Conservation (phyloP, 352 stramenopile species). For the Phytopythium oedochilum region DNA sequence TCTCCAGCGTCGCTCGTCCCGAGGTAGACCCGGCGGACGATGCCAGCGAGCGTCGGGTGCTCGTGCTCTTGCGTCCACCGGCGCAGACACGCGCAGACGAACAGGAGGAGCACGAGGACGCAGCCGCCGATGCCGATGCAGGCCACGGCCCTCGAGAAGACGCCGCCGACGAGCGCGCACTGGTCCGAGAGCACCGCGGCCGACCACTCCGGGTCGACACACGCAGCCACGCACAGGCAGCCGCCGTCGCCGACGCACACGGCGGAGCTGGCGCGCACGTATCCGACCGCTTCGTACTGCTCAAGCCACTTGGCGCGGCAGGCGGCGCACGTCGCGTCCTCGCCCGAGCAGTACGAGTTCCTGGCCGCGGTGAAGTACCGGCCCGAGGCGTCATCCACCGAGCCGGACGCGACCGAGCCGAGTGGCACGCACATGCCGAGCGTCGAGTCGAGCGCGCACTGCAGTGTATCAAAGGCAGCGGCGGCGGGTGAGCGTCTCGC, state of each 20-base stretch:
- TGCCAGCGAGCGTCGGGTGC: neutral
- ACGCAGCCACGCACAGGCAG: conserved; percentile 9
- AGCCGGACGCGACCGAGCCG: neutral
- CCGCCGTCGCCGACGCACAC: conserved; percentile 8
- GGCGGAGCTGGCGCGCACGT: conserved; percentile 6
- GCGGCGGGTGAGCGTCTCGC: too few relatives aligned
- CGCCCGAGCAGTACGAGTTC: conserved; percentile 14
- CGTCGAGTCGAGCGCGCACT: conserved; percentile 16
- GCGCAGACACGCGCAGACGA: neutral
- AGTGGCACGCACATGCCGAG: conserved; percentile 11
- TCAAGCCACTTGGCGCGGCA: conserved; percentile 15
- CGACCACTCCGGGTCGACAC: conserved; percentile 3
- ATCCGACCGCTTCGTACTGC: neutral
- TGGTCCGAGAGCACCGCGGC: neutral
- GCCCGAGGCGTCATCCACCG: neutral
- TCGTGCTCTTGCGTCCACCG: neutral
- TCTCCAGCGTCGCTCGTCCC: neutral
- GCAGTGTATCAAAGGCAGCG: neutral
- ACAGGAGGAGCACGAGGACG: neutral
- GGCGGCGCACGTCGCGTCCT: conserved; percentile 8
- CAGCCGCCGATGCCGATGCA: neutral
- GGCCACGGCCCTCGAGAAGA: conserved; percentile 1
- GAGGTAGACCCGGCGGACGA: neutral
- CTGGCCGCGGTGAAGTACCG: conserved; percentile 2
- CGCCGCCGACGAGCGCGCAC: neutral